phyloP scores from a whole-genome alignment of 441 rosid genomes.

The Croton setiger region DNA sequence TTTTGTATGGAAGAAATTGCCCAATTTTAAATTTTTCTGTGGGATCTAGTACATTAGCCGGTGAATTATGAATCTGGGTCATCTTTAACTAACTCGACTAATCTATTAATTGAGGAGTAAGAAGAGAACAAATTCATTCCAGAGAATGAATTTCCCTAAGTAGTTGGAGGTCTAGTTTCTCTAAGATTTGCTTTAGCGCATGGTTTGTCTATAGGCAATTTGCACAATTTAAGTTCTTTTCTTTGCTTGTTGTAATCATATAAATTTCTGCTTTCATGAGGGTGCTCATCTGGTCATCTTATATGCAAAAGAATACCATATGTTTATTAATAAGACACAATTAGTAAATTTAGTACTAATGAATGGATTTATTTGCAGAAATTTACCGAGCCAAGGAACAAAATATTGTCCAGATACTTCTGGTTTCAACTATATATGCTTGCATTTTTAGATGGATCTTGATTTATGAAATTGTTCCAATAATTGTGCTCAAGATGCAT shows the following conservation, averaged over 20 bases:
- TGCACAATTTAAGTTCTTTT: no score
- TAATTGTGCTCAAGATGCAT: not conserved
- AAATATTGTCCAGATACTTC: not conserved
- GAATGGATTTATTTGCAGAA: not conserved
- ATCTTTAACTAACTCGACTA: not conserved
- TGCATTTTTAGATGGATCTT: not conserved
- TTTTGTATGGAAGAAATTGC: not conserved
- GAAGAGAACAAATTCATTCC: not conserved
- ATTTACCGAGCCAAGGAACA: not conserved
- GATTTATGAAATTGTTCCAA: not conserved
- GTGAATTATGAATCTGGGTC: not conserved
- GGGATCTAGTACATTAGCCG: not conserved
- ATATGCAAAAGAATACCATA: no score
- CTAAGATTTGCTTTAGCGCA: no score
- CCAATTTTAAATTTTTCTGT: not conserved
- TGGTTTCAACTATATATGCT: not conserved
- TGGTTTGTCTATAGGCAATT: no score
- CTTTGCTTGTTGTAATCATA: no score
- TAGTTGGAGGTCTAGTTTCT: not conserved
- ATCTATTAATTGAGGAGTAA: not conserved
- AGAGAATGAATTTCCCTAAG: not conserved
- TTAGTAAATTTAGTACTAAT: no score
- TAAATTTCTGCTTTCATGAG: no score
- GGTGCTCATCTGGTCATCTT: no score
- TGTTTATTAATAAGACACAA: no score